Evolutionary conservation across 108 stramenopile genomes (phyloP).

Genomic region (Cyclotella atomus): DNA sequence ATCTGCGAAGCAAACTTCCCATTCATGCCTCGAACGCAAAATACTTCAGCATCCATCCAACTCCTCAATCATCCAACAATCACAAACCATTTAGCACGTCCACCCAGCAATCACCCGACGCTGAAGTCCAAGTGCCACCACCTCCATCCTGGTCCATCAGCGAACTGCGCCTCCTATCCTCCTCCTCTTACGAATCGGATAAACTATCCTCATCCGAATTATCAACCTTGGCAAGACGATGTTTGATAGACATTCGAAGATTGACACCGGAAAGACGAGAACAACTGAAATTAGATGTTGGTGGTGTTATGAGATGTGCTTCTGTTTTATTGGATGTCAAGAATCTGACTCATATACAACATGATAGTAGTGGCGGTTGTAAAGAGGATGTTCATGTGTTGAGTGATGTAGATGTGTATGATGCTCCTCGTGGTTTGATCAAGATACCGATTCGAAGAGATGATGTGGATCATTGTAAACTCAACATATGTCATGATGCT

Average conservation of each 20-base stretch:
- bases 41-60: too few relatives aligned
- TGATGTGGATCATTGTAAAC: not conserved
- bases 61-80: not conserved
- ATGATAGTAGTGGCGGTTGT: not conserved
- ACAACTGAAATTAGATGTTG: conserved; percentile 33
- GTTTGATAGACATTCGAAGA: conserved; percentile 50
- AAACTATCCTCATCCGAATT: conserved; percentile 46
- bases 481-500: not conserved
- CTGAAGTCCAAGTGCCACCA: conserved; percentile 12
- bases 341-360: not conserved
- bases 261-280: conserved; percentile 38
- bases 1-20: too few relatives aligned
- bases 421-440: conserved; percentile 46
- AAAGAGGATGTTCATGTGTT: not conserved
- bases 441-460: conserved; percentile 45
- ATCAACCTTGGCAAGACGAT: conserved; percentile 43
- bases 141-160: conserved; percentile 23
- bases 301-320: conserved; percentile 53
- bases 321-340: conserved; percentile 48
- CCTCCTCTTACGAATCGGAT: not conserved
- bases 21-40: too few relatives aligned
- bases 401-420: conserved; percentile 51
- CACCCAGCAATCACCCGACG: not conserved
- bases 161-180: conserved; percentile 14
- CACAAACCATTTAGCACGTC: not conserved